Percentiles rank a stretch among this genome's conserved stretches.
These are phyloP conservation scores for Adansonia rubrostipa DNA, from an alignment of 441 rosid genomes.

Conservation along the genomic window DNA sequence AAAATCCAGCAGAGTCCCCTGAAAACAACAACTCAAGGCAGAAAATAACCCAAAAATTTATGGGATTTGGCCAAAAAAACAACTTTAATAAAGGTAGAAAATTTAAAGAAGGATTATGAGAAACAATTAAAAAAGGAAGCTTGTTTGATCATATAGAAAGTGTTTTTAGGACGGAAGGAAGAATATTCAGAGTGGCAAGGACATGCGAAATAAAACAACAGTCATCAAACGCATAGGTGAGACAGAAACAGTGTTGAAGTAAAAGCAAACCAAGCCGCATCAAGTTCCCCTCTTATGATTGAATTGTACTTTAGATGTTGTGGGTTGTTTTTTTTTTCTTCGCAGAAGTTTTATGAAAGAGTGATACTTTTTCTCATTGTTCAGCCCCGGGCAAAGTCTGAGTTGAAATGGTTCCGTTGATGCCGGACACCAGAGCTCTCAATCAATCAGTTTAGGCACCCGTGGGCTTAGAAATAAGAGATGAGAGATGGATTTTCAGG, in stretches of 20 bases:
- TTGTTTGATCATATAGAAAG: constrained; percentile 17
- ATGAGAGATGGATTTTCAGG: constrained; percentile 40
- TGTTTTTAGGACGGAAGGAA: constrained; percentile 23
- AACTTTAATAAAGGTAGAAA: constrained; percentile 12
- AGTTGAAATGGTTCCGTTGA: constrained; percentile 58
- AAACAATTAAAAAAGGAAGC: constrained; percentile 30
- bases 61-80: background rate
- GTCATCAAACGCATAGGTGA: constrained; percentile 18
- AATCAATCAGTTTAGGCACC: constrained; percentile 47
- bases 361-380: constrained; percentile 34
- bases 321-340: background rate
- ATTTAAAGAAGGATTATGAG: constrained; percentile 23
- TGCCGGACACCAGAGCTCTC: constrained; percentile 54
- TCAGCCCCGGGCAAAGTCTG: constrained; percentile 33
- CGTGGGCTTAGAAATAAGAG: constrained; percentile 34
- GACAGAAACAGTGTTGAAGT: constrained; percentile 36
- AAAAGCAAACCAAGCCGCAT: constrained; percentile 33
- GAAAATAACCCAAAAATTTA: constrained; percentile 11
- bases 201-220: constrained; percentile 36
- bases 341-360: constrained; percentile 15
- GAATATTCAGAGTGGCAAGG: constrained; percentile 31
- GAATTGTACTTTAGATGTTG: constrained; percentile 7
- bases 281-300: constrained; percentile 20
- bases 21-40: constrained; percentile 30
- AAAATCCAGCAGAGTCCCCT: constrained; percentile 36